Conservation (phyloP, 2,329 filamentous ascomycete species). For the Phialophora macrospora region DNA sequence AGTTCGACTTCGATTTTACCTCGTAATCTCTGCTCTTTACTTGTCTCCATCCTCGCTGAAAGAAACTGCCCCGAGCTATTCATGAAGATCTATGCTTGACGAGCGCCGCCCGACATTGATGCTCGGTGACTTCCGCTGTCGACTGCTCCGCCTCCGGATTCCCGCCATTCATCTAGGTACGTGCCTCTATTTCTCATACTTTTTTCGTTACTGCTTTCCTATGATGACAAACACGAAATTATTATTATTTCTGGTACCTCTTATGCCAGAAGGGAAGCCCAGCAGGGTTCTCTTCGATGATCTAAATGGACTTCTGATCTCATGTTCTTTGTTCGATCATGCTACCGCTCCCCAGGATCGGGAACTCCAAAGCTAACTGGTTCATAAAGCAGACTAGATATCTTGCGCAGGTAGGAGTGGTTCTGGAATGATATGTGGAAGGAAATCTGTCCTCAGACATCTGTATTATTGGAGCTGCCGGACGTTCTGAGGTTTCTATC, state of each 20-base stretch:
- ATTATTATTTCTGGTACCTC: constrained; percentile 91
- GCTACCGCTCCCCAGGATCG: not conserved
- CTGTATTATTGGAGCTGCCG: not conserved
- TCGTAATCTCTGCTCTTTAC: not conserved
- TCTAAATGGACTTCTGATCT: constrained; percentile 84
- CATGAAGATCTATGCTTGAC: not conserved
- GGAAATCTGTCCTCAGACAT: not conserved
- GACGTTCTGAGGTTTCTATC: not conserved
- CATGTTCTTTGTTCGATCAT: not conserved
- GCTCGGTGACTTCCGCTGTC: not conserved
- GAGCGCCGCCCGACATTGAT: not conserved
- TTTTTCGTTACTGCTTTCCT: constrained; percentile 33
- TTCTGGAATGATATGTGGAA: not conserved
- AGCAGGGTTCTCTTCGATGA: constrained; percentile 66
- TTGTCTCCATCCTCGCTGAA: not conserved
- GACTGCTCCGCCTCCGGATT: not conserved
- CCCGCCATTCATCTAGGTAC: constrained; percentile 9
- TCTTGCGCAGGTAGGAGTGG: not conserved
- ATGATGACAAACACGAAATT: constrained; percentile 71
- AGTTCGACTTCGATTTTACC: not conserved
- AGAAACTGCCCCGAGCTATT: not conserved
- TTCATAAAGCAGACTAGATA: not conserved
- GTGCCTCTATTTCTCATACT: constrained; percentile 5
- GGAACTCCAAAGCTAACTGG: not conserved
- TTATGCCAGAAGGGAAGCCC: constrained; percentile 73